These are phyloP conservation scores for Calonectria pteridis DNA, from an alignment of 2,329 filamentous ascomycete species.

Conservation along the genomic window DNA sequence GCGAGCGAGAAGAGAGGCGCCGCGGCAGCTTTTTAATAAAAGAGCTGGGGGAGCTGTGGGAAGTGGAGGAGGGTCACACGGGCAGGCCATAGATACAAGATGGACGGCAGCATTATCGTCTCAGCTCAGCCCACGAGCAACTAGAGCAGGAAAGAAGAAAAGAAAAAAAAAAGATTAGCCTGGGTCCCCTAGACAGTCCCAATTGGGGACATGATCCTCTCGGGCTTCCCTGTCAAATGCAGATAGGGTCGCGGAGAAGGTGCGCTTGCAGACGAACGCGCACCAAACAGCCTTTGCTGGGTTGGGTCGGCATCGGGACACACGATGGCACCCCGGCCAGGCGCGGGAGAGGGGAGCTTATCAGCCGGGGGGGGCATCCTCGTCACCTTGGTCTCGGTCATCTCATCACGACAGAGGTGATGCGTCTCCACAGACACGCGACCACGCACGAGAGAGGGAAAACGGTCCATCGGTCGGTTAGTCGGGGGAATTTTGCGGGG, in stretches of 20 bases:
- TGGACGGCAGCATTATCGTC: not conserved
- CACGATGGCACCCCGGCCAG: constrained; percentile 1
- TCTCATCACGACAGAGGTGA: not conserved
- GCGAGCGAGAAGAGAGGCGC: constrained; percentile 7
- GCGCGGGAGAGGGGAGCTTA: constrained; percentile 15
- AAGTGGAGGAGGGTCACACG: constrained; percentile 17
- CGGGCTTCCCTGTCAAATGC: constrained; percentile 9
- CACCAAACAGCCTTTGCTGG: not conserved
- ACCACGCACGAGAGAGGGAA: not conserved
- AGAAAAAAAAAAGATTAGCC: constrained; percentile 3
- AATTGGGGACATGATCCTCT: constrained; percentile 9
- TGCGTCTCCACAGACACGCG: constrained; percentile 11
- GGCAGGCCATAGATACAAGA: not conserved
- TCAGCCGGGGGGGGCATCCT: constrained; percentile 18
- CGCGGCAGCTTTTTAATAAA: constrained; percentile 8
- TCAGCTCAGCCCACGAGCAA: constrained; percentile 1
- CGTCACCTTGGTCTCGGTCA: not conserved
- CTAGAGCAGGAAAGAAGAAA: not conserved
- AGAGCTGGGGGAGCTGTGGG: constrained; percentile 7
- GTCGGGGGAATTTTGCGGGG: not conserved
- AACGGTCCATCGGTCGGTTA: constrained; percentile 11
- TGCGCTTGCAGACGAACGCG: not conserved
- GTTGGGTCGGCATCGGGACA: not conserved
- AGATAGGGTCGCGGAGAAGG: constrained; percentile 10
- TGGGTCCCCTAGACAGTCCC: not conserved